Evolutionary conservation across 768 basidiomycete species (phyloP).

Genomic region (Scleroderma citrinum): DNA sequence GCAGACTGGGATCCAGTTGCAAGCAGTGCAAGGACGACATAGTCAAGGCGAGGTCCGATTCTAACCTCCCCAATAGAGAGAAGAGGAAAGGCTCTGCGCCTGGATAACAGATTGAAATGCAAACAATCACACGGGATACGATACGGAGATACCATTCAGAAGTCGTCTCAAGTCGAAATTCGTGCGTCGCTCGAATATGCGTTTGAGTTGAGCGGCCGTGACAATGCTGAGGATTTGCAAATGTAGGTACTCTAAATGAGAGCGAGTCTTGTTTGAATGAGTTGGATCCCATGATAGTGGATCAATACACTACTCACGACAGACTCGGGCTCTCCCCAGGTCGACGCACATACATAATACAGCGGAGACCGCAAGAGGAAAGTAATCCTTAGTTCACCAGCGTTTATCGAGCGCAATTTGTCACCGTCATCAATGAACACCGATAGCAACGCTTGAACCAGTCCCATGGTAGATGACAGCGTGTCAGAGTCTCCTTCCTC

Average conservation of each 20-base stretch:
- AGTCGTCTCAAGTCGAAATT: constrained; percentile 87
- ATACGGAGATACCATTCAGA: constrained; percentile 45
- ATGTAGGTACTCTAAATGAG: constrained; percentile 93
- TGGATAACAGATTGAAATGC: constrained; percentile 22
- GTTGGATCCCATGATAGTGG: constrained; percentile 4
- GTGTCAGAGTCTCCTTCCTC: constrained; percentile 55
- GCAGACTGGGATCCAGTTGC: constrained; percentile 59
- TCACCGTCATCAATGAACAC: constrained; percentile 93
- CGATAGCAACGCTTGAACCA: constrained; percentile 93
- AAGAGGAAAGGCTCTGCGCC: constrained; percentile 80
- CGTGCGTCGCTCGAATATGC: constrained; percentile 82
- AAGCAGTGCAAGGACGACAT: constrained; percentile 80
- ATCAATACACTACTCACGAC: constrained; percentile 56
- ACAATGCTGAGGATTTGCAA: constrained; percentile 90
- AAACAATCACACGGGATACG: background rate
- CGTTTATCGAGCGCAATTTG: constrained; percentile 77
- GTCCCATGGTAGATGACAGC: constrained; percentile 76
- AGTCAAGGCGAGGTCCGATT: constrained; percentile 76
- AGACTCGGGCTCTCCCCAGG: constrained; percentile 95
- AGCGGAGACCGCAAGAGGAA: constrained; percentile 84
- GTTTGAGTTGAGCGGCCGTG: constrained; percentile 74
- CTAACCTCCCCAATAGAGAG: constrained; percentile 62
- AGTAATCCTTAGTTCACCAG: constrained; percentile 75
- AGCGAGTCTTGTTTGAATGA: constrained; percentile 76
- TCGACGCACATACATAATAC: constrained; percentile 87